phyloP scores from a whole-genome alignment of 768 basidiomycete genomes.

The Lactarius tabidus region DNA sequence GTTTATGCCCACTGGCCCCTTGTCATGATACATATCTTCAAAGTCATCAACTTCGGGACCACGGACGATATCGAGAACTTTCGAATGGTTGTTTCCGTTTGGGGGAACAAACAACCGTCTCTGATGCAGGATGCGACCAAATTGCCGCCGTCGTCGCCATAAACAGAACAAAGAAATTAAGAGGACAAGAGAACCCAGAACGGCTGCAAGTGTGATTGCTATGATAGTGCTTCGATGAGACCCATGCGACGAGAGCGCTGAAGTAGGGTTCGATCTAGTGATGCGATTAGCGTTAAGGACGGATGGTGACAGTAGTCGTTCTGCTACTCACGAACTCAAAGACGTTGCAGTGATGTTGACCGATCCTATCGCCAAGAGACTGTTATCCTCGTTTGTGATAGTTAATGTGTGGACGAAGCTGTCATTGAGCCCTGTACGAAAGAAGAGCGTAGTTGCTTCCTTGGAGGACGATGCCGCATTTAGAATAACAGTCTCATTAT shows the following conservation, averaged over 20 bases:
- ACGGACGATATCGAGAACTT: slow-evolving; percentile 25
- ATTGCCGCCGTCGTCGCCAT: slow-evolving; percentile 43
- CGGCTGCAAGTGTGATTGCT: slow-evolving; percentile 54
- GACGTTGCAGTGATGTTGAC: slow-evolving; percentile 45
- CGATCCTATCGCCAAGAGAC: slow-evolving; percentile 48
- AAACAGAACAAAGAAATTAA: slow-evolving; percentile 44
- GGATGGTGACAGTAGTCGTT: not conserved
- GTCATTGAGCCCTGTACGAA: slow-evolving; percentile 56
- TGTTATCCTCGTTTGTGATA: slow-evolving; percentile 46
- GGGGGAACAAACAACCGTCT: slow-evolving; percentile 29
- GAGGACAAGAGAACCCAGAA: slow-evolving; percentile 48
- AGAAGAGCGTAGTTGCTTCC: slow-evolving; percentile 56
- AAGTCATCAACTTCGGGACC: slow-evolving; percentile 12
- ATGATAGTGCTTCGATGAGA: slow-evolving; percentile 61
- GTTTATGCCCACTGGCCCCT: slow-evolving; percentile 3
- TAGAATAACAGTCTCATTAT: slow-evolving; percentile 45
- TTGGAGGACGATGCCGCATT: slow-evolving; percentile 53
- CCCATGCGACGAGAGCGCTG: slow-evolving; percentile 27
- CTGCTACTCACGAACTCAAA: slow-evolving; percentile 15
- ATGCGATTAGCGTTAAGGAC: slow-evolving; percentile 5
- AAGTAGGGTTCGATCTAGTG: slow-evolving; percentile 1
- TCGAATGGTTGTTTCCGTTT: slow-evolving; percentile 16
- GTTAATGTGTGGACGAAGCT: slow-evolving; percentile 45
- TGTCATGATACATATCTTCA: slow-evolving; percentile 21
- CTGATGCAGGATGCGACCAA: slow-evolving; percentile 29